These are phyloP conservation scores for Clavariopsis aquatica DNA, from an alignment of 495 filamentous ascomycete genomes.

Conservation along the genomic window DNA sequence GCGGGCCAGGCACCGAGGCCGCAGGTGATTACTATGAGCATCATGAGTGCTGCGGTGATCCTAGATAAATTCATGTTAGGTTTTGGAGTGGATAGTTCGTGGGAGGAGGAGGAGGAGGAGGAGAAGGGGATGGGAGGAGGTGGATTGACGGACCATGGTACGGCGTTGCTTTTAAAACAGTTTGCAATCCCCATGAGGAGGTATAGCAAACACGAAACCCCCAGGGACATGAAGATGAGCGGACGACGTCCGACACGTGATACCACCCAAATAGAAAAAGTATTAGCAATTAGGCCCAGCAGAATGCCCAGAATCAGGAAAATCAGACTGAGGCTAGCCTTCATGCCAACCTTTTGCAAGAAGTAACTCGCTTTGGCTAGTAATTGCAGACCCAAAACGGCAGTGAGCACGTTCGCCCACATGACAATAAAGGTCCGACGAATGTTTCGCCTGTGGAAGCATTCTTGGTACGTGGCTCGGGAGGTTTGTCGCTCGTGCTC, in stretches of 20 bases:
- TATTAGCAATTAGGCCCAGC: constrained; percentile 23
- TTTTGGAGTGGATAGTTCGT: neutral
- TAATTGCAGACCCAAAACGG: constrained; percentile 22
- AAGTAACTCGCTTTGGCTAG: constrained; percentile 30
- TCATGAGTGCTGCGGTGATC: constrained; percentile 27
- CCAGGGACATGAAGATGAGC: constrained; percentile 11
- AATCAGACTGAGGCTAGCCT: constrained; percentile 15
- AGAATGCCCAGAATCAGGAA: constrained; percentile 33
- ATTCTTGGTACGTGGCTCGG: constrained; percentile 18
- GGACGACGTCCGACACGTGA: constrained; percentile 12
- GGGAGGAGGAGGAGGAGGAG: neutral
- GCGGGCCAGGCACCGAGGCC: constrained; percentile 28
- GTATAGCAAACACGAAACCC: constrained; percentile 2
- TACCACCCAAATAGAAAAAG: constrained; percentile 18
- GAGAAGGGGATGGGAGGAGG: too few relatives aligned
- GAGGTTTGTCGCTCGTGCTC: constrained; percentile 13
- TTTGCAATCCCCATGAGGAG: constrained; percentile 23
- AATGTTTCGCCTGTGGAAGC: constrained; percentile 22
- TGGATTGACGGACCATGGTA: constrained; percentile 19
- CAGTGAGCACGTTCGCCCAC: constrained; percentile 20
- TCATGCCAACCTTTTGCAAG: constrained; percentile 29
- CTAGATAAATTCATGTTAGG: neutral
- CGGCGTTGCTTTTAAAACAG: constrained; percentile 16
- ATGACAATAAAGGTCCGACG: constrained; percentile 29
- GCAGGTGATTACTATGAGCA: constrained; percentile 24